Evolutionary conservation across 139 green algal genomes (phyloP).

Genomic region (Dunaliella sp.): DNA sequence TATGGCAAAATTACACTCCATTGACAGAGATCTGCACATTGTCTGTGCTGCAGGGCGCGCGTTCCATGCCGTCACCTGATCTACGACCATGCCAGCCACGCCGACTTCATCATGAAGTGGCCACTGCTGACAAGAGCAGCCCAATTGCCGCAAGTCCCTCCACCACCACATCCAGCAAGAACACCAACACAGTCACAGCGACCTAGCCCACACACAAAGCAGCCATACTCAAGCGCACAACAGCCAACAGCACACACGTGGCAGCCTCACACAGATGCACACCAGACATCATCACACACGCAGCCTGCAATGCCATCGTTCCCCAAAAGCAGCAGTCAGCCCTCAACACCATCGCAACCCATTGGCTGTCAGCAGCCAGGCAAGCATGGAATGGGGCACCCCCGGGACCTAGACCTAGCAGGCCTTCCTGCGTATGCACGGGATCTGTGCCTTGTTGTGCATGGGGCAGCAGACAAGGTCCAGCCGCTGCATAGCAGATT

Average conservation of each 20-base stretch:
- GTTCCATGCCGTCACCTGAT: slow-evolving; percentile 58
- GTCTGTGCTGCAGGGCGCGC: slow-evolving; percentile 21
- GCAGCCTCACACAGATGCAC: background rate
- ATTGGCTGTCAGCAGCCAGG: background rate
- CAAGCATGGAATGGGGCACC: no score
- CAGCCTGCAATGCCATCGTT: no score
- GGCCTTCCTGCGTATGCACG: background rate
- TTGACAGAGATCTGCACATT: background rate
- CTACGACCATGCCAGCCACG: slow-evolving; percentile 58
- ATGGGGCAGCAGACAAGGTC: background rate
- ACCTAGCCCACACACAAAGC: no score
- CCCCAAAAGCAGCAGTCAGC: no score
- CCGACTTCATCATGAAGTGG: slow-evolving; percentile 47
- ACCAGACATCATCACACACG: no score
- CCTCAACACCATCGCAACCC: background rate
- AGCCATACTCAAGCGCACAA: background rate
- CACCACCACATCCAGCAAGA: no score
- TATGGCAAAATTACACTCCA: background rate
- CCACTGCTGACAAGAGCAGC: background rate
- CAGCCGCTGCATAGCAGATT: no score
- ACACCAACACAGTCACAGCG: no score
- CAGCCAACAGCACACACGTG: background rate
- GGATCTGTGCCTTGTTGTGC: background rate
- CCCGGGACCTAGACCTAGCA: background rate
- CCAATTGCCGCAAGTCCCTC: no score